Evolutionary conservation across 2,329 filamentous ascomycete genomes (phyloP).

Genomic region (Saccharata proteae): DNA sequence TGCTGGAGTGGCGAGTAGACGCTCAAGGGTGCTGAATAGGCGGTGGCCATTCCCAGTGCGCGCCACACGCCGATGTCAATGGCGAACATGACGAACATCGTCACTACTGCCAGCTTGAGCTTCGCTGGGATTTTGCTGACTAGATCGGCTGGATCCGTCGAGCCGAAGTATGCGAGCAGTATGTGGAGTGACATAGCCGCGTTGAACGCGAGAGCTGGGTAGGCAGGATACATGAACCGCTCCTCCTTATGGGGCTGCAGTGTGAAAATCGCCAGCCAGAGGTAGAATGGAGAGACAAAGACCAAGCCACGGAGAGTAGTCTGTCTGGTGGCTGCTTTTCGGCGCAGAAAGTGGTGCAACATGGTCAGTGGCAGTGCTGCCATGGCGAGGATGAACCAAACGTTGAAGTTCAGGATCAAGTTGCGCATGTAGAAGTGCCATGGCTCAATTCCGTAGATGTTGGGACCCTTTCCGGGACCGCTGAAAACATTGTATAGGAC

Average conservation of each 20-base stretch:
- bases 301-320: constrained; percentile 64
- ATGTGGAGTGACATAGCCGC: constrained; percentile 78
- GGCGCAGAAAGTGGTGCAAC: constrained; percentile 55
- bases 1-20: constrained; percentile 57
- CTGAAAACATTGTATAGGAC: constrained; percentile 92
- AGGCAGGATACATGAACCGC: constrained; percentile 95
- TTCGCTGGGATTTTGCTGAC: constrained; percentile 60
- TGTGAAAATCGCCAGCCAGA: constrained; percentile 89
- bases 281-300: constrained; percentile 76
- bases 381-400: constrained; percentile 79
- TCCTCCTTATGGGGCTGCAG: constrained; percentile 95
- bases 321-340: constrained; percentile 50
- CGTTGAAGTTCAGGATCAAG: constrained; percentile 82
- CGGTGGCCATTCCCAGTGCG: constrained; percentile 63
- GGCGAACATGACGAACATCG: constrained; percentile 49
- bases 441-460: constrained; percentile 90
- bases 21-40: constrained; percentile 68
- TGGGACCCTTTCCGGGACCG: constrained; percentile 61
- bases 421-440: constrained; percentile 97
- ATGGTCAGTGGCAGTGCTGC: constrained; percentile 62
- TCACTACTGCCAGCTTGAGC: constrained; percentile 56
- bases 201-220: constrained; percentile 81
- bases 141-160: constrained; percentile 52
- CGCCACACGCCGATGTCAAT: constrained; percentile 57
- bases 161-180: constrained; percentile 61